Conservation (phyloP, 148 eudicot species). For the Cornus controversa region DNA sequence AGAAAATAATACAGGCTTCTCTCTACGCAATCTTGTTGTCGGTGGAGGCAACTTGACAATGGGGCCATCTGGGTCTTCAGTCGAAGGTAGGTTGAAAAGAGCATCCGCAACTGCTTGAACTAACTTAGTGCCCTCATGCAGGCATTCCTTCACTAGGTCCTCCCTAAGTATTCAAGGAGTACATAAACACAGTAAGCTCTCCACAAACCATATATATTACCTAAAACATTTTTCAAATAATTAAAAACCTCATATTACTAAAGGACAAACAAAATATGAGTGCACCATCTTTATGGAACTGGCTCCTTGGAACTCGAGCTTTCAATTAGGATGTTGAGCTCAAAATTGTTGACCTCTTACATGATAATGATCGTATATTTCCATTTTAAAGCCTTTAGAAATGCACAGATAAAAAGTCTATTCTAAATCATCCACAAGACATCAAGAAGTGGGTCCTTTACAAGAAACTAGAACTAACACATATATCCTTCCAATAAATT, state of each 20-base stretch:
- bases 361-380: too few species aligned
- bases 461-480: too few species aligned
- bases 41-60: constrained; percentile 70
- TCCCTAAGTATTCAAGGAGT: constrained; percentile 45
- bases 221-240: not conserved
- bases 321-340: too few species aligned
- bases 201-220: not conserved
- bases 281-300: too few species aligned
- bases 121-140: constrained; percentile 55
- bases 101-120: constrained; percentile 80
- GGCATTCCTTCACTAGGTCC: constrained; percentile 64
- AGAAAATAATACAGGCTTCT: constrained; percentile 59
- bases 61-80: constrained; percentile 76
- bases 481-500: too few species aligned
- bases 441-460: too few species aligned
- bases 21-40: constrained; percentile 79
- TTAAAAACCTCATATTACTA: too few species aligned
- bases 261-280: too few species aligned
- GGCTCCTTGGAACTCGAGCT: too few species aligned
- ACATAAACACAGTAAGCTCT: constrained; percentile 6
- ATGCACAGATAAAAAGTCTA: not conserved
- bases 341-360: too few species aligned
- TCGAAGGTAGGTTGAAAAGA: constrained; percentile 71
- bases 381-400: too few species aligned
- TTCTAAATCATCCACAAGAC: too few species aligned